These are phyloP conservation scores for Globisporangium megalacanthum DNA, from an alignment of 352 stramenopile genomes.

Conservation along the genomic window DNA sequence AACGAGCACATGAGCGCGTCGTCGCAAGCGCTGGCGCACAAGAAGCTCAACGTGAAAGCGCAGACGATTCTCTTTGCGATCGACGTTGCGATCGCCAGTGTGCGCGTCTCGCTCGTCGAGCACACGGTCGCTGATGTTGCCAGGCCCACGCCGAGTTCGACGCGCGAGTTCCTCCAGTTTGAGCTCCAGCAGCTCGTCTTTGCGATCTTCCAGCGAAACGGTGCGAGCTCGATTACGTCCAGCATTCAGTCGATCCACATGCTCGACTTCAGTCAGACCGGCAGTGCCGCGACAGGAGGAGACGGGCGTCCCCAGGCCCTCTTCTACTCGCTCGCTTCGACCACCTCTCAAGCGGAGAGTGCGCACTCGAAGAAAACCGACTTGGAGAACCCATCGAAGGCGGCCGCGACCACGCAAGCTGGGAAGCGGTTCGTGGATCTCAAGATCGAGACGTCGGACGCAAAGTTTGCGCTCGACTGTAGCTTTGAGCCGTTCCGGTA, in stretches of 20 bases:
- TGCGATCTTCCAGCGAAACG: conserved; percentile 52
- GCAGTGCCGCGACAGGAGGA: not conserved
- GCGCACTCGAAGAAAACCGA: not conserved
- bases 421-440: conserved; percentile 40
- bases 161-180: conserved; percentile 63
- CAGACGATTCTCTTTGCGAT: conserved; percentile 62
- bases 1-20: conserved; percentile 62
- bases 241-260: conserved; percentile 62
- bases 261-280: conserved; percentile 54
- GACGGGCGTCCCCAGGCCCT: conserved; percentile 23
- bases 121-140: conserved; percentile 4
- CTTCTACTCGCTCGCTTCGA: conserved; percentile 27
- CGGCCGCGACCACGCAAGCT: not conserved
- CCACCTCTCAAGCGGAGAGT: not conserved
- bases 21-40: conserved; percentile 32
- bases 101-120: conserved; percentile 35
- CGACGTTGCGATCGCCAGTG: conserved; percentile 59
- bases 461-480: conserved; percentile 50
- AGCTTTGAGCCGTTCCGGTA: conserved; percentile 58
- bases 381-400: not conserved
- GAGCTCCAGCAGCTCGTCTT: conserved; percentile 64
- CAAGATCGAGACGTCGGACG: conserved; percentile 50
- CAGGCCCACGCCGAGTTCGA: conserved; percentile 7
- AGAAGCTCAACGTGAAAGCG: conserved; percentile 36
- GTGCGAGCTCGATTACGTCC: conserved; percentile 39